Evolutionary conservation across 768 basidiomycete genomes (phyloP), one percentile per base, ranked within the genome.

Genomic region (Amanita subjunquillea): DNA sequence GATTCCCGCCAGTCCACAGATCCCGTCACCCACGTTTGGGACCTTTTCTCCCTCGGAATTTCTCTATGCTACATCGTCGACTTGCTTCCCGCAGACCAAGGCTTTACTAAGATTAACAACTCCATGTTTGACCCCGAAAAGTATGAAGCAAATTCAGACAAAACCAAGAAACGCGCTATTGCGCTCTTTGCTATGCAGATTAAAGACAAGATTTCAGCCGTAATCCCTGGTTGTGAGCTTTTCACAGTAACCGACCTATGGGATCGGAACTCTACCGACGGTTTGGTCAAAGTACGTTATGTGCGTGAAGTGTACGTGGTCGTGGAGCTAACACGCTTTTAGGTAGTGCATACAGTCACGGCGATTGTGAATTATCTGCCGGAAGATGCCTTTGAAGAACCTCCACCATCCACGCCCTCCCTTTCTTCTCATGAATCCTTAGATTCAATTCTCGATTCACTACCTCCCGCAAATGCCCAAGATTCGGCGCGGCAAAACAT

Each of bases 51-150:
- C 39, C 79, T 92, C 34, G 96, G 96, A 54, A 83, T 91, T 45
- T 85, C 93, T 42, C 86, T 98, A 59, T 95, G 92, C 72, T 96
- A 88, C 73, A 83, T 99, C 60, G 95, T 91, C 76, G 95, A 99
- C 70, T 83, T 87, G 66, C 83, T 97, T 52, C 85, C 86, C 37
- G 67, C 68, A 48, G 74, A 84, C 48, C 74, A 77, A 51, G 80
- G 79, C 30, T 79, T 78, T 61, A 74, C 67, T 47, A 77, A 72
- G 67, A 76, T 78, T 56, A 75, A 75, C 62, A 76, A 78, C 56
- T 80, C 90, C 50, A 74, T 81, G 60, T 88, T 85, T 49, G 80
- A 82, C 62, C 75, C 79, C 30, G 73, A 77, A 7, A 70, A 78
- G 42, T 83, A 81, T 56, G 85, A 88, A 25, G 66, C 74, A 49